phyloP scores from a whole-genome alignment of 805 yeast species.

The Nematodospora valgi region DNA sequence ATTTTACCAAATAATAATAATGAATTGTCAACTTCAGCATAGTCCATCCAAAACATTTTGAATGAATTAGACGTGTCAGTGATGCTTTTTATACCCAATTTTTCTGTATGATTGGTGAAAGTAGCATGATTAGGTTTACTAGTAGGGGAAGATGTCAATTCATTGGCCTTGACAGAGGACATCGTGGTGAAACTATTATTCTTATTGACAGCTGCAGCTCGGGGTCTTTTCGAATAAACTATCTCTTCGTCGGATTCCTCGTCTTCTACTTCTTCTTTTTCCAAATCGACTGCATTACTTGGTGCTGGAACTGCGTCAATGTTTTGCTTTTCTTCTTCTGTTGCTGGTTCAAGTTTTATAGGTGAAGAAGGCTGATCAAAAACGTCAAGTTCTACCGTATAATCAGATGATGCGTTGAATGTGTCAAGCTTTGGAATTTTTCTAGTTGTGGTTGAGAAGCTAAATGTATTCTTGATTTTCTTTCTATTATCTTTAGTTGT shows the following conservation, averaged over 20 bases:
- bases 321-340: slow-evolving; percentile 13
- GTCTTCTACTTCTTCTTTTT: slow-evolving; percentile 14
- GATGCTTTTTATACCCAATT: slow-evolving; percentile 24
- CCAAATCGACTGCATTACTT: slow-evolving; percentile 2
- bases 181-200: slow-evolving; percentile 37
- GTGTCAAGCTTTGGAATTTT: slow-evolving; percentile 14
- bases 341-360: slow-evolving; percentile 17
- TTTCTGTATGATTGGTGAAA: slow-evolving; percentile 28
- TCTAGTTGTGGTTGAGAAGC: slow-evolving; percentile 22
- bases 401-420: slow-evolving; percentile 25
- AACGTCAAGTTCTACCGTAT: slow-evolving; percentile 18
- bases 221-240: slow-evolving; percentile 51
- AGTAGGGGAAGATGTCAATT: slow-evolving; percentile 22
- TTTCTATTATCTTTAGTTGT: slow-evolving; percentile 12
- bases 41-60: slow-evolving; percentile 88
- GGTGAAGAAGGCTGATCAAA: slow-evolving; percentile 35
- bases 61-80: slow-evolving; percentile 39
- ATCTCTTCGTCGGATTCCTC: slow-evolving; percentile 57
- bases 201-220: slow-evolving; percentile 31
- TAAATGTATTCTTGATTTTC: slow-evolving; percentile 19
- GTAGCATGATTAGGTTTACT: slow-evolving; percentile 18
- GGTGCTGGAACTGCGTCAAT: slow-evolving; percentile 10
- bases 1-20: slow-evolving; percentile 81
- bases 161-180: slow-evolving; percentile 31
- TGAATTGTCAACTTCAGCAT: slow-evolving; percentile 67